These are phyloP conservation scores for Sarocladium oryzae DNA, from an alignment of 2,329 filamentous ascomycete species.

Conservation along the genomic window DNA sequence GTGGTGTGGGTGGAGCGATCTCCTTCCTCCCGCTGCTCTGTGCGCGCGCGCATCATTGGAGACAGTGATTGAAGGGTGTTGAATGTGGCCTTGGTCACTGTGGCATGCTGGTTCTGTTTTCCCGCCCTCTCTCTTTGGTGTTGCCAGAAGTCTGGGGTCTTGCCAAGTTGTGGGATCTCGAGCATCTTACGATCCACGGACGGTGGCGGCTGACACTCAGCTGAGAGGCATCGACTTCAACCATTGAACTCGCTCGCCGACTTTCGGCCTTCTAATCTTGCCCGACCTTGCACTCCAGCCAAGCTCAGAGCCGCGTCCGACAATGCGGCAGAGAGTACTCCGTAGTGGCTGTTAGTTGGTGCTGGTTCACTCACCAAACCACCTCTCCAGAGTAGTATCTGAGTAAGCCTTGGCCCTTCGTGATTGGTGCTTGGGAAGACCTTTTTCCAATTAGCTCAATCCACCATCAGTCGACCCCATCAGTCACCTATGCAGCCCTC, in stretches of 20 bases:
- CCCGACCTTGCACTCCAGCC: neutral
- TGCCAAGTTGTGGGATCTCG: too few relatives aligned
- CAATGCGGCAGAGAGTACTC: neutral
- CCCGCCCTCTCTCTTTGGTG: too few relatives aligned
- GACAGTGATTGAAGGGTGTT: too few relatives aligned
- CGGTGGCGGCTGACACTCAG: constrained; percentile 5
- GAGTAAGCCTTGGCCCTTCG: too few relatives aligned
- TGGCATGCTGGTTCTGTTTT: neutral
- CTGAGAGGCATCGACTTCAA: neutral
- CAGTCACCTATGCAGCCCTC: neutral
- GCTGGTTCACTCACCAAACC: neutral
- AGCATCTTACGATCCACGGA: too few relatives aligned
- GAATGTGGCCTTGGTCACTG: too few relatives aligned
- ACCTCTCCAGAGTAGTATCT: too few relatives aligned
- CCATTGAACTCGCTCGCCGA: neutral
- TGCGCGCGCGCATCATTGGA: neutral
- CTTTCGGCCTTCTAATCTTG: neutral
- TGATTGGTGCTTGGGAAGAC: neutral
- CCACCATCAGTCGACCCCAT: neutral
- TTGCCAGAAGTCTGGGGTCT: too few relatives aligned
- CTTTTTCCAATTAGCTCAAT: neutral
- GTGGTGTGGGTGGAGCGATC: constrained; percentile 4
- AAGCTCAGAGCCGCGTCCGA: neutral
- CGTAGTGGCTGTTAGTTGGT: neutral
- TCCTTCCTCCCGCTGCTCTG: neutral